phyloP scores from a whole-genome alignment of 257 asterid species.

The Penstemon davidsonii region DNA sequence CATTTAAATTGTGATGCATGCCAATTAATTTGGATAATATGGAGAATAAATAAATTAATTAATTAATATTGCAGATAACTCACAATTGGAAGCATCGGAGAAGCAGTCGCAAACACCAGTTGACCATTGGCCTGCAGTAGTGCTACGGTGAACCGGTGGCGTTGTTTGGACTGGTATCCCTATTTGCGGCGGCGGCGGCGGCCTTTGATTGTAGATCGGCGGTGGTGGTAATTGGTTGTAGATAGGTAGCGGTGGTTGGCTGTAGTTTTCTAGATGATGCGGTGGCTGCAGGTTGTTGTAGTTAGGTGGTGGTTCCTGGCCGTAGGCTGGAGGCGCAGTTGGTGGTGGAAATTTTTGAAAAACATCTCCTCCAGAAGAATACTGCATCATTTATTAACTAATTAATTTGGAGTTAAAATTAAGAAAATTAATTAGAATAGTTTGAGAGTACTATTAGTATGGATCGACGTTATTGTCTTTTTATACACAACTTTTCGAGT shows the following conservation, averaged over 20 bases:
- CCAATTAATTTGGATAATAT: too few species aligned
- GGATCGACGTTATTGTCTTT: too few species aligned
- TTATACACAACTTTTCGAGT: too few species aligned
- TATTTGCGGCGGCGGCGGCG: neutral
- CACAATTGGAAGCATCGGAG: slow-evolving; percentile 43
- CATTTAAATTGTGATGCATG: too few species aligned
- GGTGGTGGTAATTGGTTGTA: neutral
- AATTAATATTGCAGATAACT: slow-evolving; percentile 8
- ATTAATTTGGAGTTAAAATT: too few species aligned
- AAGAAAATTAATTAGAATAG: too few species aligned
- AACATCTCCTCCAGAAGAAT: too few species aligned
- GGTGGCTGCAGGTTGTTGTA: too few species aligned
- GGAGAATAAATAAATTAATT: too few species aligned
- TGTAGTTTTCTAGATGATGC: neutral
- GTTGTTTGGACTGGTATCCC: neutral
- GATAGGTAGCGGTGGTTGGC: neutral
- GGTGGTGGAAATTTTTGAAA: neutral
- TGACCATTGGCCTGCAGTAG: slow-evolving; percentile 30
- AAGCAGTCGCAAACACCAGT: slow-evolving; percentile 44
- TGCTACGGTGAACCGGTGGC: neutral
- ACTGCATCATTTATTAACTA: too few species aligned
- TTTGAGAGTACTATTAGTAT: too few species aligned
- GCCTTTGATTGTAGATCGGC: neutral
- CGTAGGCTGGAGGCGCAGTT: neutral
- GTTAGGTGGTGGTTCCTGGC: neutral